Evolutionary conservation across 2,329 filamentous ascomycete genomes (phyloP).

Genomic region (Daldinia sp.): DNA sequence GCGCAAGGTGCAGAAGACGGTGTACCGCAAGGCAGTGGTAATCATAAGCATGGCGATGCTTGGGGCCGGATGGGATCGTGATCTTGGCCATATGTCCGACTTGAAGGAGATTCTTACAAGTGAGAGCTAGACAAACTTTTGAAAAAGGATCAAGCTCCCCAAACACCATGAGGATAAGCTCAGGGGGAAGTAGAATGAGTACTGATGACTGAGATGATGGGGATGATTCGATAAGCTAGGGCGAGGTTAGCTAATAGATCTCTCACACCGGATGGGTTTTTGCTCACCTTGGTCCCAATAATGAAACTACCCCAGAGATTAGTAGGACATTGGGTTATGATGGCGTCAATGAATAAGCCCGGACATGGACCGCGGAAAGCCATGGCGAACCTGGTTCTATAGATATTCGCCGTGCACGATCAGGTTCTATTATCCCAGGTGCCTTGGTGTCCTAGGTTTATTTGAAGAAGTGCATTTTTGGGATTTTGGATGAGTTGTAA

Average conservation of each 20-base stretch:
- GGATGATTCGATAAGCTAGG: neutral
- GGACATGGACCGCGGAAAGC: no score
- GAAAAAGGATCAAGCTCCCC: neutral
- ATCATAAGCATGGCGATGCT: neutral
- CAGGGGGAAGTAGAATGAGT: neutral
- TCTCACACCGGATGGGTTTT: neutral
- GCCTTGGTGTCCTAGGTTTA: no score
- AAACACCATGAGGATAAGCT: neutral
- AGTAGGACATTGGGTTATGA: no score
- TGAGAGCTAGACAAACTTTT: neutral
- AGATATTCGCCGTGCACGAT: no score
- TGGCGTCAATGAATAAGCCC: no score
- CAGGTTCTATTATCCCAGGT: no score
- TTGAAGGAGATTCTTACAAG: neutral
- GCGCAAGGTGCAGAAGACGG: neutral
- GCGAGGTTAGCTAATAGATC: neutral
- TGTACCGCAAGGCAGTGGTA: neutral
- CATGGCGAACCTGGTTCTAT: no score
- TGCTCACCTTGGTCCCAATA: neutral
- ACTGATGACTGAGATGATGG: neutral
- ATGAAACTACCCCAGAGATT: neutral
- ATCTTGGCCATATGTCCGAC: neutral
- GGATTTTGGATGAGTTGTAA: no score
- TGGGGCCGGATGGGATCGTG: neutral
- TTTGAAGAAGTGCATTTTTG: no score